A percentile compares a stretch with the other conserved stretches of the same genome.
Evolutionary conservation across 176 grass and related monocot species (phyloP).

Genomic region (Lolium perenne): DNA sequence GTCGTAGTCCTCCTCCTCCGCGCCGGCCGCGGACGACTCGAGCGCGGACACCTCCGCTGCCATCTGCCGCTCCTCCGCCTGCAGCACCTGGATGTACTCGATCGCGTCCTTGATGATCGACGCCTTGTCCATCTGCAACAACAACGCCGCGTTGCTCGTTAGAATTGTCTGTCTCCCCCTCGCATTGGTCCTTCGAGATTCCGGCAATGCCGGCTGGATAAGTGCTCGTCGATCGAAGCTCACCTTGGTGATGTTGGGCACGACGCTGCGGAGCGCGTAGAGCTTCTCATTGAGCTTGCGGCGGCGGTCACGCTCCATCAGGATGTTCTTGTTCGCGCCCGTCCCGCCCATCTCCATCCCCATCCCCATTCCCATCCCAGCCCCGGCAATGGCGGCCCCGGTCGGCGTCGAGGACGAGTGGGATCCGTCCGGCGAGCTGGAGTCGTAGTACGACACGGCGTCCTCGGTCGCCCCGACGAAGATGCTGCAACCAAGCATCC

Average conservation of each 20-base stretch:
- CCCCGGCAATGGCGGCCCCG: background rate
- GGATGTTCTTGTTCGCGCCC: slow-evolving; percentile 56
- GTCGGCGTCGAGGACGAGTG: slow-evolving; percentile 22
- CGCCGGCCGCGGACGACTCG: slow-evolving; percentile 29
- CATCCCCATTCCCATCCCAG: background rate
- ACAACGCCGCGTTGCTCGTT: background rate
- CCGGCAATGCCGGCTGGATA: background rate
- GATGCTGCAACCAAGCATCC: slow-evolving; percentile 34
- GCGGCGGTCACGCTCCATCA: slow-evolving; percentile 72
- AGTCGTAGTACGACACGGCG: slow-evolving; percentile 60
- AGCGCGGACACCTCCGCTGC: slow-evolving; percentile 50
- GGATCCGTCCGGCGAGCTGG: slow-evolving; percentile 69
- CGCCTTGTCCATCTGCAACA: slow-evolving; percentile 88
- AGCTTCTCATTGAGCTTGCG: slow-evolving; percentile 84
- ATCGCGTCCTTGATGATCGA: slow-evolving; percentile 96
- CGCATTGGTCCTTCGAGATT: background rate
- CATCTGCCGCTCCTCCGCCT: slow-evolving; percentile 72
- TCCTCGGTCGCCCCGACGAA: slow-evolving; percentile 52
- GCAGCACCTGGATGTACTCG: slow-evolving; percentile 76
- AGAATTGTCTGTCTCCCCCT: background rate
- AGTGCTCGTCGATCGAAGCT: background rate
- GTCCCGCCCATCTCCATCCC: background rate
- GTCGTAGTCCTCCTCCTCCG: background rate
- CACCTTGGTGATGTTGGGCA: slow-evolving; percentile 93
- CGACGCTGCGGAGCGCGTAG: slow-evolving; percentile 74